Conservation (phyloP, 1,139 yeast genomes). For the Zygosaccharomyces sapae region DNA sequence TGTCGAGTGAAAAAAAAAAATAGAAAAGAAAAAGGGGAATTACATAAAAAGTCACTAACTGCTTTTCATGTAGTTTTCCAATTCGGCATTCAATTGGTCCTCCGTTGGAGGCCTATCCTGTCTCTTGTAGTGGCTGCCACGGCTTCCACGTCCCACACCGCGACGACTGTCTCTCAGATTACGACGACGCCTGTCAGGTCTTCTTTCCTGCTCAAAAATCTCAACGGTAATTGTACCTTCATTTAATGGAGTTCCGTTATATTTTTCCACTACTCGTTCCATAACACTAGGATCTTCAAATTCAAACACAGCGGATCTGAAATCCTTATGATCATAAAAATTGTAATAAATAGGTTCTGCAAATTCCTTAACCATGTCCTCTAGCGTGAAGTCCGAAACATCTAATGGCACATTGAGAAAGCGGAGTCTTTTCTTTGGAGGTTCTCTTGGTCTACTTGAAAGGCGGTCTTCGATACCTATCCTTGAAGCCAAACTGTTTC, state of each 20-base stretch:
- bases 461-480: constrained; percentile 18
- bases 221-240: constrained; percentile 26
- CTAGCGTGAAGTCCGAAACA: constrained; percentile 32
- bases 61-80: constrained; percentile 61
- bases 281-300: constrained; percentile 21
- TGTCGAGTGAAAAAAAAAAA: too few relatives aligned
- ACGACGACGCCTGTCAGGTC: constrained; percentile 12
- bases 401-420: constrained; percentile 29
- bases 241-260: constrained; percentile 25
- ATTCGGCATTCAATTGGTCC: constrained; percentile 76
- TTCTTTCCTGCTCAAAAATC: constrained; percentile 20
- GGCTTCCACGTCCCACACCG: constrained; percentile 6
- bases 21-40: too few relatives aligned
- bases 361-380: constrained; percentile 32
- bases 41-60: not conserved
- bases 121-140: constrained; percentile 18
- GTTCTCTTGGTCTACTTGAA: constrained; percentile 7
- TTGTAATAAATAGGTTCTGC: constrained; percentile 24
- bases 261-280: constrained; percentile 26
- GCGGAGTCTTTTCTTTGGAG: constrained; percentile 26
- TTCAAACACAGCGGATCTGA: constrained; percentile 31
- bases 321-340: constrained; percentile 30
- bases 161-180: constrained; percentile 5
- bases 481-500: constrained; percentile 32
- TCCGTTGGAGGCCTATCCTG: constrained; percentile 42